Evolutionary conservation across 23 red algal genomes (phyloP), one percentile per base, ranked within the genome.

Genomic region (Gracilaria gracilis): DNA sequence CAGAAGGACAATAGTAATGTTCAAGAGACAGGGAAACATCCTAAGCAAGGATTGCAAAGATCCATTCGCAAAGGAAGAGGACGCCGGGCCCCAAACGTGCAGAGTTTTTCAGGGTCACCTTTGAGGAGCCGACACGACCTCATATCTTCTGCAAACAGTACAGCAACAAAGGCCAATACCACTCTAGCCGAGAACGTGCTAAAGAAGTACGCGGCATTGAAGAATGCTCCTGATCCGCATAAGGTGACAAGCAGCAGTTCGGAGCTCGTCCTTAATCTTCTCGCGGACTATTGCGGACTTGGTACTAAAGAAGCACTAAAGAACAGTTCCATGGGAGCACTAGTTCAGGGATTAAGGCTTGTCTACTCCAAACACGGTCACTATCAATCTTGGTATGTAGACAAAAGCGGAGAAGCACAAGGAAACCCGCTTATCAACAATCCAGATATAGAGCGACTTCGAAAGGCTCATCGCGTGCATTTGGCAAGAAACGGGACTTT

Each of bases 261-360:
- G 1, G 58, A 9, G 15, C 36, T 84, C 32, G 54, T 84, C 57
- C 48, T 84, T 15, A 84, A 62, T 65, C 80, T 84, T 40, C n/a
- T 67, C 3, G 80, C 80, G 39, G 80, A 84, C 38, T 67, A 84
- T 51, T 84, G 80, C 25, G 33, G n/a, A 57, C 65, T 84, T 84
- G 61, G 80, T 17, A 36, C 80, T 36, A 21, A 21, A 55, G 12
- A 84, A 33, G n/a, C 57, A 11, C 25, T 84, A 12, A 65, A 84
- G 42, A 84, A 84, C 51, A 35, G 44, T 57, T 11, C 28, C 2
- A 84, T 84, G 12, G 35, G 61, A 39, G 80, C 61, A 9, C 31
- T 84, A n/a, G 25, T 66, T n/a, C 80, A 84, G 39, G 55, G 80
- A 39, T 24, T 84, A 32, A 21, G 80, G 17, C 15, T 55, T 66